phyloP scores from a whole-genome alignment of 192 early-diverging fungal genomes.

The Physocladia obscura region DNA sequence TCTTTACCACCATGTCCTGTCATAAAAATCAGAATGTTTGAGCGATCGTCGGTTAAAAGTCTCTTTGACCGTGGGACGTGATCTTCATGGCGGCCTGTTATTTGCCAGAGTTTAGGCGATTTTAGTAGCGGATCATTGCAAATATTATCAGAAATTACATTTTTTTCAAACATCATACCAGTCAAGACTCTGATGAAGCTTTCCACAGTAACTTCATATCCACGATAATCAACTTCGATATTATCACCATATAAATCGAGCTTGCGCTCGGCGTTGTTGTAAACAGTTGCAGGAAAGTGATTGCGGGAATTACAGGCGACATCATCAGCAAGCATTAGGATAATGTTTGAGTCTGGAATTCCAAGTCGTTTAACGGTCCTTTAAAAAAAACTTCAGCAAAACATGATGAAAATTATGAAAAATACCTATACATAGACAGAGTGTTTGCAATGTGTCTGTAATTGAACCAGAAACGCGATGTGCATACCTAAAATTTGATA shows the following conservation, averaged over 20 bases:
- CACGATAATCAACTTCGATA: slow-evolving; percentile 97
- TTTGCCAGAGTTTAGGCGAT: slow-evolving; percentile 7
- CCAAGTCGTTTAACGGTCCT: slow-evolving; percentile 95
- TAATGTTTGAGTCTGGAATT: slow-evolving; percentile 97
- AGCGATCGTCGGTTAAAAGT: slow-evolving; percentile 91
- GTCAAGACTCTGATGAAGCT: slow-evolving; percentile 96
- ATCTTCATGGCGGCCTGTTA: slow-evolving; percentile 73
- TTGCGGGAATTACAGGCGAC: slow-evolving; percentile 98
- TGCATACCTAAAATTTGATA: slow-evolving; percentile 79
- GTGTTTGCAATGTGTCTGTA: slow-evolving; percentile 97
- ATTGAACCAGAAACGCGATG: slow-evolving; percentile 99
- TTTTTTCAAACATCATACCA: too few relatives aligned
- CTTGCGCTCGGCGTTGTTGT: slow-evolving; percentile 77
- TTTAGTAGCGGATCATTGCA: neutral
- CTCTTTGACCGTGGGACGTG: slow-evolving; percentile 93
- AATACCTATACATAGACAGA: slow-evolving; percentile 83
- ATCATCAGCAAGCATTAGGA: slow-evolving; percentile 99
- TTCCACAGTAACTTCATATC: slow-evolving; percentile 98
- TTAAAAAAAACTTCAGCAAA: neutral
- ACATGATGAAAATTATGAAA: neutral
- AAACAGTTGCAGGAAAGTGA: slow-evolving; percentile 86
- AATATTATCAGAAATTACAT: neutral
- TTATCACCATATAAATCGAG: slow-evolving; percentile 95
- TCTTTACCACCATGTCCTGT: slow-evolving; percentile 99
- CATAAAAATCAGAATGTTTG: slow-evolving; percentile 96